Base-by-base conservation (phyloP, 2,329 filamentous ascomycete genomes). In the Rhytidhysteron rufulum region DNA sequence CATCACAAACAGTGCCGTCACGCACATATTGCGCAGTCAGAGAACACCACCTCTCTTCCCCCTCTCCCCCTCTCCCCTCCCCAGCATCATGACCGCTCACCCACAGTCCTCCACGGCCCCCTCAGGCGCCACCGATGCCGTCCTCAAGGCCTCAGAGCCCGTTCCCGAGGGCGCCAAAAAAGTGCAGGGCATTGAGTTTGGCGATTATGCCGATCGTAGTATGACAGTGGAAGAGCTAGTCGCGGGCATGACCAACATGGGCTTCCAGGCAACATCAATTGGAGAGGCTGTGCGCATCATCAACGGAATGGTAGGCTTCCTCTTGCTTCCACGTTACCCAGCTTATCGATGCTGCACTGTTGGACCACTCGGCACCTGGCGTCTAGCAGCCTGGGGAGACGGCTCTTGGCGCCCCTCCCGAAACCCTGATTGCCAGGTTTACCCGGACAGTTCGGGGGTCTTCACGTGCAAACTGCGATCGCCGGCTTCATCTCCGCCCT, bases 131-230 rank as follows among this genome's bases (percentile, higher is more conserved):
- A 87, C 83, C 34, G 81, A 86, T 63, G 91, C 91, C 21, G 91
- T 97, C 34, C 75, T 97, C 37, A 85, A 91, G 53, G 77, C 84
- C 36, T 96, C 91, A 2, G 83, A 86, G 42, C 85, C 87, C 40
- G 82, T 95, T 62, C 87, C 91, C 13, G 77, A 82, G 40, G 84
- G 78, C 34, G 80, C 87, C n/a, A 81, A 83, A 51, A 79, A 87
- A 61, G 91, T 98, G 25, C 80, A 86, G 61, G 93, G 95, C 55
- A 79, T 97, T 46, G 91, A 98, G 62, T 98, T 97, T 70, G 85
- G 96, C 70, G 76, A 85, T 38, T 80, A 89, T 66, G 82, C 81
- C 43, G 77, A 80, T 27, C 77, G 78, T 41, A 79, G 84, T 47
- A 85, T 96, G 58, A 94, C 89, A 0, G 90, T 87, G 38, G 85